Evolutionary conservation across 2,329 filamentous ascomycete genomes (phyloP), one percentile per base, ranked within the genome.

Genomic region (Arthrobotrys sinensis): DNA sequence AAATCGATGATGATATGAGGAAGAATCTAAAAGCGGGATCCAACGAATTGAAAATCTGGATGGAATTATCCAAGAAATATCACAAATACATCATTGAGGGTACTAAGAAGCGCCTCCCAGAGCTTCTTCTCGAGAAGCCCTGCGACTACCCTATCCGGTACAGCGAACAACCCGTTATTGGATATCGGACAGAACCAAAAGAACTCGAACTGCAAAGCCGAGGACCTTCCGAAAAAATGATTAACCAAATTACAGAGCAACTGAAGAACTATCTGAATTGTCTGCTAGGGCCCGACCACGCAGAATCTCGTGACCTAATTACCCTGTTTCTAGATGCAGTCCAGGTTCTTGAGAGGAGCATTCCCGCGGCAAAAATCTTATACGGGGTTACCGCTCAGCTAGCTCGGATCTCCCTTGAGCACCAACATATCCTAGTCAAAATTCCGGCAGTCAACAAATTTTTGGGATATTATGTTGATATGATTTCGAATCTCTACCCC

Each of bases 71-170:
- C 8, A 14, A 12, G 21, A 24, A 46, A 2, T 36, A 5, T 34
- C 67, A 63, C 16, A 12, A 32, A 24, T 63, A 63, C 21, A 71
- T 71, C 8, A 71, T 71, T 24, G 52, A 70, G 50, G 66, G 66
- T n/a, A 57, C 60, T 11, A 50, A 62, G 21, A 19, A 70, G 48
- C n/a, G 10, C 7, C 48, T 50, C 28, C 53, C 48, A 19, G 7
- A 7, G 5, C 36, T 46, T 14, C 11, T 45, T 43, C 57, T 38
- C 36, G 12, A 40, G 12, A 2, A 34, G 7, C 24, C 28, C 34
- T 10, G 16, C 11, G 1, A 34, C 19, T 36, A 32, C 12, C 12
- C 36, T 2, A 4, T 6, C 1, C 36, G 7, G 12, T 38, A 38
- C 36, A 10, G 21, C 28, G 8, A 38, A 48, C n/a, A 6, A 16